Evolutionary conservation across 2,329 filamentous ascomycete genomes (phyloP), one percentile per base, ranked within the genome.

Genomic region (Exophiala bonariae): DNA sequence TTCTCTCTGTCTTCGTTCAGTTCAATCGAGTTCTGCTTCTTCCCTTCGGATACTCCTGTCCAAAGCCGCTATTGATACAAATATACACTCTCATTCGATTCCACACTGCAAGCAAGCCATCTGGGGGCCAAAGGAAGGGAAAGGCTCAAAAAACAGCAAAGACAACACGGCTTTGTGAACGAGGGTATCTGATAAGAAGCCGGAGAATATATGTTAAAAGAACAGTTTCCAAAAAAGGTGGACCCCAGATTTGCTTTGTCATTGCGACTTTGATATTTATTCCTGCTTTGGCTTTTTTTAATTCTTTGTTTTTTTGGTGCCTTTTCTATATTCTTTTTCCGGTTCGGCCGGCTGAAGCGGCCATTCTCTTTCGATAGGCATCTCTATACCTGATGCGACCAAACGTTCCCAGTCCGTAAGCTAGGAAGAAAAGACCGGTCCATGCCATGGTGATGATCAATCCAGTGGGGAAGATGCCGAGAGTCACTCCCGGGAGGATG

Each of bases 361-460:
- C 50, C 47, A 49, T 49, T 40, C 63, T 53, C 47, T 59, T 58
- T 38, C 65, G 58, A 53, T 65, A 68, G 35, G 55, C 53, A 30
- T 63, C 56, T 41, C 66, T 56, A 45, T 64, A 66, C 42, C 60
- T 59, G 43, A 63, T 63, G 23, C 65, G 57, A 2, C 54, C 60
- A 16, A 63, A 40, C 8, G 65, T 65, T n/a, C 66, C 67, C 14
- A 59, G 57, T 9, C 64, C 65, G 32, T 66, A 61, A 13, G 56
- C 59, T 10, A 59, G 18, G 23, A 66, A 30, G 38, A 69, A 63
- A 19, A 67, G 32, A 4, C 59, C 40, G 1, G 61, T 52, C 67
- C 67, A 70, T 13, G 54, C 40, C 30, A 56, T 42, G 5, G 65
- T 66, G 39, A 66, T 48, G 47, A 67, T 63, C 26, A 66, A 48